Evolutionary conservation across 2,329 filamentous ascomycete genomes (phyloP).

Genomic region (Teratosphaeria epicoccoides): DNA sequence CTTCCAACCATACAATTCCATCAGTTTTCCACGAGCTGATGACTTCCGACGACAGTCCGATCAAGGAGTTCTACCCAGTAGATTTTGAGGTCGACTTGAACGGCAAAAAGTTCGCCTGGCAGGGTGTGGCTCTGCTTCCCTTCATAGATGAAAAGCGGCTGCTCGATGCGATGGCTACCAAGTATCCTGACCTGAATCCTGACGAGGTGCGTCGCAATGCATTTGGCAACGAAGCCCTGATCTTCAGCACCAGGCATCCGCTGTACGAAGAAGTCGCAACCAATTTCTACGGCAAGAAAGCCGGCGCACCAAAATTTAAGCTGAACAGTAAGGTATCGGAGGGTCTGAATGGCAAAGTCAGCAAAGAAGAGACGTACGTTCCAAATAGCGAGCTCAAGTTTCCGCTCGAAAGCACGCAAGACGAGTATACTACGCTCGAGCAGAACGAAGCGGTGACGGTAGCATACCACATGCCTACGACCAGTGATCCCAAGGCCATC

Average conservation of each 20-base stretch:
- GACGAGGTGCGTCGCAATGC: slow-evolving; percentile 72
- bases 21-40: slow-evolving; percentile 82
- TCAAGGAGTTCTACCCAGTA: slow-evolving; percentile 95
- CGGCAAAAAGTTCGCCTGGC: slow-evolving; percentile 97
- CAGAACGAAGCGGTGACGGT: slow-evolving; percentile 85
- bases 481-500: slow-evolving; percentile 40
- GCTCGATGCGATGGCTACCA: slow-evolving; percentile 68
- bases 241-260: slow-evolving; percentile 74
- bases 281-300: slow-evolving; percentile 87
- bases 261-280: slow-evolving; percentile 76
- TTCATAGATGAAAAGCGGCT: slow-evolving; percentile 92
- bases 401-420: slow-evolving; percentile 58
- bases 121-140: slow-evolving; percentile 82
- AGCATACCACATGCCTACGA: slow-evolving; percentile 70
- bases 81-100: slow-evolving; percentile 91
- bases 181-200: slow-evolving; percentile 66
- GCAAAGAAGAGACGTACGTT: slow-evolving; percentile 73
- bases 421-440: slow-evolving; percentile 58
- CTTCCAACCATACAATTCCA: slow-evolving; percentile 83
- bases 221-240: slow-evolving; percentile 66
- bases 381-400: slow-evolving; percentile 74
- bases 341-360: slow-evolving; percentile 68
- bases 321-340: slow-evolving; percentile 66
- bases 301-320: slow-evolving; percentile 52
- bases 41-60: slow-evolving; percentile 76